These are phyloP conservation scores for Tuber brumale DNA, from an alignment of 495 filamentous ascomycete genomes.

Conservation along the genomic window DNA sequence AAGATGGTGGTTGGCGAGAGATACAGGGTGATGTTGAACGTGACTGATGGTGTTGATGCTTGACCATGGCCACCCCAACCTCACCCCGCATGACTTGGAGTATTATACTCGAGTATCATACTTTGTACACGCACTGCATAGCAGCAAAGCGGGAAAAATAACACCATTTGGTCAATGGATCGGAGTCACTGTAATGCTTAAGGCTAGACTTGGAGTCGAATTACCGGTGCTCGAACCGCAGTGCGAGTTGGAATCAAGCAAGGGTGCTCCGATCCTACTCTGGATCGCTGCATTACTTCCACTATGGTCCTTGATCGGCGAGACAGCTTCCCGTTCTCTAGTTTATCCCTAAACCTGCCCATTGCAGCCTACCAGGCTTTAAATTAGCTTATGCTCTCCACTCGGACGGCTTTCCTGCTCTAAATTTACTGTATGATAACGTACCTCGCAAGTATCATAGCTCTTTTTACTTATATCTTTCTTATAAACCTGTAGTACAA, in stretches of 20 bases:
- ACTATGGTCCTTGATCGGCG: neutral
- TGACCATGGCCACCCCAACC: neutral
- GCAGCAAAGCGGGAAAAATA: neutral
- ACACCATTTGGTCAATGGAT: neutral
- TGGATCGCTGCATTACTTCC: neutral
- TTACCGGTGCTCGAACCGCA: neutral
- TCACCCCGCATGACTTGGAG: neutral
- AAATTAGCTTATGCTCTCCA: neutral
- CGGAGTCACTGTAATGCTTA: neutral
- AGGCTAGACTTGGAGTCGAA: neutral
- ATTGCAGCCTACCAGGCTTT: neutral
- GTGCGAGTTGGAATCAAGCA: neutral
- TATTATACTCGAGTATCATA: neutral
- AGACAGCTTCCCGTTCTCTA: neutral
- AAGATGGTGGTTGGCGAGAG: conserved; percentile 8
- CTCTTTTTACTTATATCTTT: neutral
- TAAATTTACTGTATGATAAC: neutral
- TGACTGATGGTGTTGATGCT: conserved; percentile 3
- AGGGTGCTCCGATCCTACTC: neutral
- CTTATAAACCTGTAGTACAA: neutral
- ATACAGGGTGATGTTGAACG: conserved; percentile 5
- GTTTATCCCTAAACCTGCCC: neutral
- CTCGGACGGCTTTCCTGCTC: neutral
- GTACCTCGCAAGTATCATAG: neutral
- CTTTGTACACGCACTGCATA: no score